A percentile compares a stretch with the other conserved stretches of the same genome.
phyloP scores from a whole-genome alignment of 164 flowering plant species.

The Annona squamosa region DNA sequence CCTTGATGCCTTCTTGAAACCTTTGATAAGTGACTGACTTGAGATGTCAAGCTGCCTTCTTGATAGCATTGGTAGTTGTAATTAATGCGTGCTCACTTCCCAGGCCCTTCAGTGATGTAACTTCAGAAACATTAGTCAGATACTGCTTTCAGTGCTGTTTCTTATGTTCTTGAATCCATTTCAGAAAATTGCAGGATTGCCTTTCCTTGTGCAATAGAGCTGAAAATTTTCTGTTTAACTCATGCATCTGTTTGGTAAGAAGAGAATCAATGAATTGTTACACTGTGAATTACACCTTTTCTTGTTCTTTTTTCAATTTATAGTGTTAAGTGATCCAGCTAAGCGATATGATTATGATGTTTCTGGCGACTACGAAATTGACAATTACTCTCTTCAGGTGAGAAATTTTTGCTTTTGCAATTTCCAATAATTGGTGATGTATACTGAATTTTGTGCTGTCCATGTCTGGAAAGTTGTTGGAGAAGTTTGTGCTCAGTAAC shows the following conservation, averaged over 20 bases:
- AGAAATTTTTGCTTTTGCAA: constrained; percentile 12
- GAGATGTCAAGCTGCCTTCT: not conserved
- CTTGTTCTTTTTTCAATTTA: constrained; percentile 1
- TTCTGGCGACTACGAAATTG: constrained; percentile 66
- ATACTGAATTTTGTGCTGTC: not conserved
- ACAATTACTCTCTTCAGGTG: constrained; percentile 68
- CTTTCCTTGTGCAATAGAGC: too few relatives aligned
- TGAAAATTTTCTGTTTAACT: too few relatives aligned
- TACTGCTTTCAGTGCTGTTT: not conserved
- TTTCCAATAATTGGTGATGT: constrained; percentile 3
- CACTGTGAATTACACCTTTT: not conserved
- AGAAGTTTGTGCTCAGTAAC: not conserved
- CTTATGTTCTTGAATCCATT: too few relatives aligned
- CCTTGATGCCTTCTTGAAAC: not conserved
- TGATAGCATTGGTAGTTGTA: too few relatives aligned
- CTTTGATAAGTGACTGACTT: not conserved
- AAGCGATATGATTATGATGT: constrained; percentile 72
- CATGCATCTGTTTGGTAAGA: not conserved
- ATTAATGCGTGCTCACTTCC: too few relatives aligned
- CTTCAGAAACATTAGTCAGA: not conserved
- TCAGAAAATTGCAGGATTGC: too few relatives aligned
- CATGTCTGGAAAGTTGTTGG: not conserved
- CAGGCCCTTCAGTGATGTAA: not conserved
- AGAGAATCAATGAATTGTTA: not conserved
- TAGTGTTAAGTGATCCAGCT: constrained; percentile 75